Percentiles rank a stretch among this genome's conserved stretches.
Conservation (phyloP, 2,329 filamentous ascomycete species). For the Xylariaceae sp. region DNA sequence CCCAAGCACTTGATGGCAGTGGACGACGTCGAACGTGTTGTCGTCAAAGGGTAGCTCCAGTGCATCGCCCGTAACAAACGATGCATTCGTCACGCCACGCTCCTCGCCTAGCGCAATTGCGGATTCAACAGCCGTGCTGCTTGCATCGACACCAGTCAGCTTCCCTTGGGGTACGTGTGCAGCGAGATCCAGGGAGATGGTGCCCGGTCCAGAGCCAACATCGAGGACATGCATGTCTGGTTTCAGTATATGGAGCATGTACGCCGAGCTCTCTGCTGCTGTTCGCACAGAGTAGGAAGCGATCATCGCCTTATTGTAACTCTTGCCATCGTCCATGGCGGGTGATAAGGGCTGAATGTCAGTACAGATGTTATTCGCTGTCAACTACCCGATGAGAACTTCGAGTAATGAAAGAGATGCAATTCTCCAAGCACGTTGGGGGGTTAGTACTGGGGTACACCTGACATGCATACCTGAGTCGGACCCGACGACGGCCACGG, state of each 20-base stretch:
- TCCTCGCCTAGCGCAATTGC: slow-evolving; percentile 2
- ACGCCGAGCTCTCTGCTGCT: slow-evolving; percentile 10
- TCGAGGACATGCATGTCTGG: slow-evolving; percentile 14
- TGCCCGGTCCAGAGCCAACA: slow-evolving; percentile 16
- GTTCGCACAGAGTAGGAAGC: slow-evolving; percentile 13
- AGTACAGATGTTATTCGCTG: too few relatives aligned
- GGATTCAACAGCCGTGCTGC: slow-evolving; percentile 6
- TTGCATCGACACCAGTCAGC: slow-evolving; percentile 10
- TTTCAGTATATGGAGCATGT: slow-evolving; percentile 13
- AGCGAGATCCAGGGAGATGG: slow-evolving; percentile 13
- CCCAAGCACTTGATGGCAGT: slow-evolving; percentile 16
- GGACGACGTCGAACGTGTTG: slow-evolving; percentile 16
- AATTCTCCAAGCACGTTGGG: too few relatives aligned
- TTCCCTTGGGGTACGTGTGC: slow-evolving; percentile 8
- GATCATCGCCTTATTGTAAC: slow-evolving; percentile 12
- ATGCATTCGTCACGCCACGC: slow-evolving; percentile 6
- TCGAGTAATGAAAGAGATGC: too few relatives aligned
- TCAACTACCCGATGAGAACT: too few relatives aligned
- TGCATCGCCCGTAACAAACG: slow-evolving; percentile 8
- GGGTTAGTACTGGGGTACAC: too few relatives aligned
- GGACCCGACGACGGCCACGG: too few relatives aligned
- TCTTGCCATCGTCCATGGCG: slow-evolving; percentile 2
- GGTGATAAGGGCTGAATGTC: too few relatives aligned
- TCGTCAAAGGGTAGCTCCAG: slow-evolving; percentile 14
- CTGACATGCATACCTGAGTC: too few relatives aligned